Evolutionary conservation across 352 stramenopile genomes (phyloP).

Genomic region (Pythium rishiriense): DNA sequence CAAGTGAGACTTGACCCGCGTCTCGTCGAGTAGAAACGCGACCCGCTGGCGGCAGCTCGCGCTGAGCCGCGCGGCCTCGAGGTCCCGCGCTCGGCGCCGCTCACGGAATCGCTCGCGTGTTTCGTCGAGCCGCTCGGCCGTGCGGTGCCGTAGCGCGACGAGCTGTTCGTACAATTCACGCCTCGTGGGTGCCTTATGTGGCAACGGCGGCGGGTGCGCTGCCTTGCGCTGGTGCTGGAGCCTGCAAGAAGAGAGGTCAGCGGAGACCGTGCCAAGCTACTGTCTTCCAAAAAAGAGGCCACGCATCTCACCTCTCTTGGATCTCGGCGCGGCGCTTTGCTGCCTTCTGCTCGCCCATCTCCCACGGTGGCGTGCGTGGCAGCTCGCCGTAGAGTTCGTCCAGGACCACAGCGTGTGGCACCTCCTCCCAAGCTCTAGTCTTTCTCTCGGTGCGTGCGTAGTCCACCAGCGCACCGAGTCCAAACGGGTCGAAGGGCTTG

Average conservation of each 20-base stretch:
- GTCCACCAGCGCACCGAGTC: background rate
- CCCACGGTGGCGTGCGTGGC: background rate
- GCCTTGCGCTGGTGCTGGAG: conserved; percentile 16
- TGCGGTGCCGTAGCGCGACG: conserved; percentile 31
- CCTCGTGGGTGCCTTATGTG: conserved; percentile 27
- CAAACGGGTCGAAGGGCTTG: conserved; percentile 23
- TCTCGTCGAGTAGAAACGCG: conserved; percentile 31
- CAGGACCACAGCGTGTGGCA: background rate
- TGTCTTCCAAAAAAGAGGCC: background rate
- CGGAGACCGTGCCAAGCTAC: too few relatives aligned
- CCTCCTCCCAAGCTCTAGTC: background rate
- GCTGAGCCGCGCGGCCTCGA: conserved; percentile 29
- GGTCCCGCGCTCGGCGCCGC: conserved; percentile 19
- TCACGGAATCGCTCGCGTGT: conserved; percentile 22
- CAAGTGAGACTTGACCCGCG: conserved; percentile 1
- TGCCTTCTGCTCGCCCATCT: background rate
- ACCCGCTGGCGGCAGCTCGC: conserved; percentile 50
- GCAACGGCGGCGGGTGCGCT: too few relatives aligned
- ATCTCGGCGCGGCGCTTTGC: conserved; percentile 18
- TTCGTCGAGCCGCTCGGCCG: conserved; percentile 25
- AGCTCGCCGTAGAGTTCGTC: conserved; percentile 12
- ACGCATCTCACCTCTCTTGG: conserved; percentile 19
- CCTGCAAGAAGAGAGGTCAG: conserved; percentile 1
- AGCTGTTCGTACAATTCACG: conserved; percentile 51
- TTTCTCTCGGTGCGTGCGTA: background rate